Base-by-base conservation (phyloP, 2,329 filamentous ascomycete genomes). In the Falciphora oryzae region DNA sequence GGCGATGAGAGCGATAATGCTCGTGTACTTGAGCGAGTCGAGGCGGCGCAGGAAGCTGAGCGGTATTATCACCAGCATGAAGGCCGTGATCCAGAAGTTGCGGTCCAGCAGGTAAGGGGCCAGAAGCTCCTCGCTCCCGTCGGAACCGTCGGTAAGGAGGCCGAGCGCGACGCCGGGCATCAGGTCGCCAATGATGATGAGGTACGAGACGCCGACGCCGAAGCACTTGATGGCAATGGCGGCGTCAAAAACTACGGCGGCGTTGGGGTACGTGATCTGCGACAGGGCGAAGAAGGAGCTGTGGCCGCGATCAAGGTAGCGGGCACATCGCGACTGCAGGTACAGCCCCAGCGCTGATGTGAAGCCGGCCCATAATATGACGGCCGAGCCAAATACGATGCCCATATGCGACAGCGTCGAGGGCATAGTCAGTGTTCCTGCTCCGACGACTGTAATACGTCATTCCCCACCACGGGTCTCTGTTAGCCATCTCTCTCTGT, bases 171-270 rank as follows among this genome's bases (percentile, higher is more conserved):
- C 95, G 56, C 93, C 94, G 0, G 95, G 95, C 95, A 99, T 99
- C 67, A 99, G 80, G 75, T 99, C 95, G 62, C 95, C 95, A 70
- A 99, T 98, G 72, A 99, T 98, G 73, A 99, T 99, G 71, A 99
- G 85, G 78, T 99, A 99, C 71, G 93, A 97, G 66, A 98, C 92
- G 28, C 91, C 95, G 13, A 99, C 95, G 53, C 95, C 95, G 74
- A 99, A 99, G 77, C 95, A 99, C 76, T 99, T 99, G 73, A 99
- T 88, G 16, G 94, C 93, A 74, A 99, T 99, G 7, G 95, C 95
- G 8, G 89, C 89, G 77, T 99, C 95, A 75, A 99, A 99, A 59
- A 98, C 83, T 60, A 99, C 92, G 11, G 95, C 92, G 2, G 94
- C 93, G 75, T 97, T 97, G 1, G 95, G 95, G 72, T 98, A 99